Percentiles rank a stretch among this genome's conserved stretches.
Evolutionary conservation across 768 basidiomycete genomes (phyloP).

Genomic region (Tricholomella constricta): DNA sequence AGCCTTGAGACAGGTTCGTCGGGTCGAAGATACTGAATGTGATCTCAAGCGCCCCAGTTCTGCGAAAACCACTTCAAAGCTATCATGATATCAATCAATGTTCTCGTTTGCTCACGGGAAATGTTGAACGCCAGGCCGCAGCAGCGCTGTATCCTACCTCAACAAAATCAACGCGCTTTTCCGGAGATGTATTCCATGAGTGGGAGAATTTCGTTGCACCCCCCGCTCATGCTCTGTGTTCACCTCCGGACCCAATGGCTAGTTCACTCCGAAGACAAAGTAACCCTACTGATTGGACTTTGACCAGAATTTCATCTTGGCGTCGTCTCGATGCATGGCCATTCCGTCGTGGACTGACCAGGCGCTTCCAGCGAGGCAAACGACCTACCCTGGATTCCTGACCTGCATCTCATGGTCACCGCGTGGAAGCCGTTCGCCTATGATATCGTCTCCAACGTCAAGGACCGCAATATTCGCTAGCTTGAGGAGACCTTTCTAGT

Average conservation of each 20-base stretch:
- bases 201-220: slow-evolving; percentile 53
- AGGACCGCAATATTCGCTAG: slow-evolving; percentile 48
- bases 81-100: slow-evolving; percentile 39
- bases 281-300: slow-evolving; percentile 10
- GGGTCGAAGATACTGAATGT: too few relatives aligned
- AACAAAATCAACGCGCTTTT: slow-evolving; percentile 47
- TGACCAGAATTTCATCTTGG: slow-evolving; percentile 6
- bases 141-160: slow-evolving; percentile 36
- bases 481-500: slow-evolving; percentile 49
- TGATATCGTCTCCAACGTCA: slow-evolving; percentile 35
- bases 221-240: slow-evolving; percentile 45
- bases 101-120: slow-evolving; percentile 44
- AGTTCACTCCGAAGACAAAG: slow-evolving; percentile 41
- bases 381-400: slow-evolving; percentile 35
- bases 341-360: slow-evolving; percentile 35
- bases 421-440: slow-evolving; percentile 51
- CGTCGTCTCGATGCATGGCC: slow-evolving; percentile 5
- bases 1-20: too few relatives aligned
- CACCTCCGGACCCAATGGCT: slow-evolving; percentile 38
- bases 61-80: too few relatives aligned
- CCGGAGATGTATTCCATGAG: slow-evolving; percentile 48
- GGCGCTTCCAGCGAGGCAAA: slow-evolving; percentile 33
- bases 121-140: too few relatives aligned
- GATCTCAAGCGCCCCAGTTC: too few relatives aligned
- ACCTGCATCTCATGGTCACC: slow-evolving; percentile 37